Evolutionary conservation across 176 grass and related monocot genomes (phyloP), one percentile per base, ranked within the genome.

Genomic region (Carex littledalei): DNA sequence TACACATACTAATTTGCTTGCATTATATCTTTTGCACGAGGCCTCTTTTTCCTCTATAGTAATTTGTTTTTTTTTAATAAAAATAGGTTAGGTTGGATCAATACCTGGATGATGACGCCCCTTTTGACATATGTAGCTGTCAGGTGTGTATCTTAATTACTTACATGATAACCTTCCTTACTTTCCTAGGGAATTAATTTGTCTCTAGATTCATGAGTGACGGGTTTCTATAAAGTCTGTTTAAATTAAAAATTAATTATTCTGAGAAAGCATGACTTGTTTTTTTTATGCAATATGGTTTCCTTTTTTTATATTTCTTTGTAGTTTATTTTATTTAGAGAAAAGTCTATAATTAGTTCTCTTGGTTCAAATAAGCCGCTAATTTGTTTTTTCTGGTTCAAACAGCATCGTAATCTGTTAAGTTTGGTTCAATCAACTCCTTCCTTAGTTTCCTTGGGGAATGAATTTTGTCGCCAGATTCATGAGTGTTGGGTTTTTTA

Each of bases 51-150:
- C 35, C 67, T 6, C 15, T 12, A 56, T 55, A 3, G 2, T 83
- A 37, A 63, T 77, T 59, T 86, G 2, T 58, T 85, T 81, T 83
- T 84, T 45, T 45, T 45, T 1, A 45, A 45, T 1, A 20, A 75
- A 56, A 62, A 55, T 84, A 98, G 95, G 87, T 86, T 93, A 82
- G 83, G 47, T 63, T 98, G 85, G 95, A 98, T 86, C 87, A 95
- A 80, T 90, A 95, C 87, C 90, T 98, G 83, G 41, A 45, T 17
- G 93, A 98, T 72, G 95, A 98, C 85, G 91, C 88, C 84, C 91
- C 92, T 32, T 98, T 92, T 89, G 95, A 98, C 80, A 89, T 95
- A 78, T 95, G 95, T 79, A 98, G 95, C 63, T 98, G 91, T 70
- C 93, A 98, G 93, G 93, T 95, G 80, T 77, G 82, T 84, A 76